A percentile compares a stretch with the other conserved stretches of the same genome.
phyloP scores from a whole-genome alignment of 352 stramenopile species.

The Saprolegnia diclina region DNA sequence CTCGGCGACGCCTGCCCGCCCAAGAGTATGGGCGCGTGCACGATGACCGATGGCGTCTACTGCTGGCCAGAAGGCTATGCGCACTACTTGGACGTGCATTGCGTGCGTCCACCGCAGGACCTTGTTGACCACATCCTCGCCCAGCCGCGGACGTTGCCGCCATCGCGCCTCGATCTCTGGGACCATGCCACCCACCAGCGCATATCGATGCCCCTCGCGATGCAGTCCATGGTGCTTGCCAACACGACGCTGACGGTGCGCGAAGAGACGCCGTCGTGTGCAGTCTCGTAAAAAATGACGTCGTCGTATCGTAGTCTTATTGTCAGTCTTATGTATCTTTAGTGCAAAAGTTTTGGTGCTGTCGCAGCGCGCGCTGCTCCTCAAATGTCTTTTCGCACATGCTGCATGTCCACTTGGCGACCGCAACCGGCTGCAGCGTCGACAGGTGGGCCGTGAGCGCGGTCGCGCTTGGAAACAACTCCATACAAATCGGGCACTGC shows the following conservation, averaged over 20 bases:
- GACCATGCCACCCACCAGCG: conserved; percentile 35
- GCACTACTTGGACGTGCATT: conserved; percentile 63
- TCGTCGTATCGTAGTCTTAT: not conserved
- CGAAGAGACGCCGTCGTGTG: not conserved
- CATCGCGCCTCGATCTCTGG: conserved; percentile 46
- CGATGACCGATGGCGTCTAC: conserved; percentile 66
- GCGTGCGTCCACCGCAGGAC: conserved; percentile 50
- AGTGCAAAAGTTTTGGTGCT: conserved; percentile 70
- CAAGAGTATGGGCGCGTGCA: conserved; percentile 63
- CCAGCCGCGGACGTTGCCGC: conserved; percentile 30
- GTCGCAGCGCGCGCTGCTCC: conserved; percentile 59
- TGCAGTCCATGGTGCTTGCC: conserved; percentile 58
- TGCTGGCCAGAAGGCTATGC: conserved; percentile 74
- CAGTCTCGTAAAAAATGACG: not conserved
- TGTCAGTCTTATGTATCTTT: conserved; percentile 11
- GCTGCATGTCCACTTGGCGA: conserved; percentile 33
- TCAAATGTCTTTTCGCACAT: conserved; percentile 48
- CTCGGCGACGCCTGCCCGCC: conserved; percentile 46
- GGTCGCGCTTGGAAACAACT: conserved; percentile 30
- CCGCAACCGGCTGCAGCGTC: conserved; percentile 34
- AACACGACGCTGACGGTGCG: conserved; percentile 42
- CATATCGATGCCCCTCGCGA: conserved; percentile 44
- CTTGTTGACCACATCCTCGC: conserved; percentile 57
- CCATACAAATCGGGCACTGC: conserved; percentile 38
- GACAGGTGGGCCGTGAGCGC: conserved; percentile 41